Base-by-base conservation (phyloP, 2,329 filamentous ascomycete species). In the Aspergillus eucalypticola region DNA sequence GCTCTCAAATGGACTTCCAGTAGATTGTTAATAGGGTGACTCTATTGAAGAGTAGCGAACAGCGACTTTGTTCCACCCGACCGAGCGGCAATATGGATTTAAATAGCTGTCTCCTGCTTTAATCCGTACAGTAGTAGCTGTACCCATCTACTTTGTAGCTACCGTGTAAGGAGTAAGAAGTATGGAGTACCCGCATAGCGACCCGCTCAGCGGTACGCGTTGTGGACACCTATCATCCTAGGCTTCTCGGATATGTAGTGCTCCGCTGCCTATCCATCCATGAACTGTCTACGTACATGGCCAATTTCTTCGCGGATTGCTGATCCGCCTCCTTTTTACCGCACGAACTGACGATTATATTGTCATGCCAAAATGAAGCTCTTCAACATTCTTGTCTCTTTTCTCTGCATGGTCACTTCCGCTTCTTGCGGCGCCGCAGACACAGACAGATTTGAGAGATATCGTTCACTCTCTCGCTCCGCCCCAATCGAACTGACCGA, bases 401-500 rank as follows among this genome's bases (percentile, higher is more conserved):
- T 74, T 2, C 61, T 73, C 27, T 75, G 67, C 46, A 60, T 73
- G 32, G 44, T 72, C 60, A 65, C 69, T 27, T 59, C 67, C 42
- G 66, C 69, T 15, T 49, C 76, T 29, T 68, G 73, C 51, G 70
- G 69, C 29, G 90, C 89, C 73, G 87, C 90, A 75, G 72, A 83
- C 11, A 78, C 73, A 63, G 86, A 91, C 74, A 87, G 85, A 71
- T 96, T 94, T 81, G 75, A 84, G 64, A 83, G 86, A 60, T 94
- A 88, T 79, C 87, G 89, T 73, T 74, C 85, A 65, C 88, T 92
- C 75, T 82, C 89, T 60, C 83, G 88, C 60, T 84, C 85, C 3
- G 78, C 84, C 25, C 89, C 92, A 5, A 71, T 96, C 73, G 91
- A 91, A 80, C 86, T 99, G 67, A 84, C 88, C 75, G 92, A 96